Evolutionary conservation across 192 early-diverging fungal genomes (phyloP), one percentile per base, ranked within the genome.

Genomic region (Helicostylum pulchrum): DNA sequence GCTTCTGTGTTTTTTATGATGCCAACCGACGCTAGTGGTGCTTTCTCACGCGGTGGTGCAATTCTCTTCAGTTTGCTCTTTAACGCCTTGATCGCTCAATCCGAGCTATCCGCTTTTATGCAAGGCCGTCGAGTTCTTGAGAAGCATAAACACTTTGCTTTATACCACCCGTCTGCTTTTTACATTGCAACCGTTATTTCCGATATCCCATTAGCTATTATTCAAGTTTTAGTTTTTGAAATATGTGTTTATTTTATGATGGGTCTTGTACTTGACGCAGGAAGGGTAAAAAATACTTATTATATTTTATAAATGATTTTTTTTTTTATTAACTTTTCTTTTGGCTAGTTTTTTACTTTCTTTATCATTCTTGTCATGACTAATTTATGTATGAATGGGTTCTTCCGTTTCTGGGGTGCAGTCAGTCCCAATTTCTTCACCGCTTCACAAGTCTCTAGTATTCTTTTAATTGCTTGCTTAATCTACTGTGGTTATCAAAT

Each of bases 11-110:
- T 87, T 73, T 83, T 82, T 31, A 59, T 73, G 32, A 73, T 94
- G 62, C 86, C 86, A 4, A 53, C 57, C 30, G 73, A 72, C 23
- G 73, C 77, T 42, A 54, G 58, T 10, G 91, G 89, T 19, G 85
- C 88, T 34, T 89, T 89, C 74, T 80, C 87, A 15, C 82, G 90
- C 43, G 88, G 90, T 57, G 85, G 87, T 65, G 79, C 81, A 31
- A 66, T 91, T 15, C 87, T 89, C 68, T 90, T 87, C 68, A 84
- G 78, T 34, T 77, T 88, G 5, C 65, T 90, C 52, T 90, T 89
- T 78, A 85, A 85, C 70, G 79, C 84, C 56, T 77, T 90, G 31
- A 78, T 83, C n/a, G 83, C 86, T 34, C 76, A 89, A 56, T 76
- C 86, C 47, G 82, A 86, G 67, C 71, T 89, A 23, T 81, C 90